A percentile compares a stretch with the other conserved stretches of the same genome.
phyloP scores from a whole-genome alignment of 768 basidiomycete species.

The Butyriboletus loyo region DNA sequence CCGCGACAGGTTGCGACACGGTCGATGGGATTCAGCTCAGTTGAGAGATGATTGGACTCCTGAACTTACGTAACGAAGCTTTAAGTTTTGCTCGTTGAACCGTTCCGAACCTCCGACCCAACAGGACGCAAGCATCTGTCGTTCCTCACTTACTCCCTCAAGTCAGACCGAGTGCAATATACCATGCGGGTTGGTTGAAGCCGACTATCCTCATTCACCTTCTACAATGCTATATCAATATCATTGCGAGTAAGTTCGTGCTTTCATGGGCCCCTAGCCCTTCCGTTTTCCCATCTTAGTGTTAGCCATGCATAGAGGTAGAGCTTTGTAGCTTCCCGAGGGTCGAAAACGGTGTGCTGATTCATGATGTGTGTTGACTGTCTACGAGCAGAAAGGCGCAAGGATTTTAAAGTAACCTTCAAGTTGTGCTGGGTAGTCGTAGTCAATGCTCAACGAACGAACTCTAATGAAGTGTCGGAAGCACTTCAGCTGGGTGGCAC shows the following conservation, averaged over 20 bases:
- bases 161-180: no score
- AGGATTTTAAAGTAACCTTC: no score
- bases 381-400: no score
- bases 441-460: no score
- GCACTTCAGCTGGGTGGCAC: no score
- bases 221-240: neutral
- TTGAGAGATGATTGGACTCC: neutral
- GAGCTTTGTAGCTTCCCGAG: neutral
- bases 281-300: no score
- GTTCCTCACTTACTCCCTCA: no score
- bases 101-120: neutral
- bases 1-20: neutral
- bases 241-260: neutral
- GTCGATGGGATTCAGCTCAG: neutral
- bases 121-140: neutral
- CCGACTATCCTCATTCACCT: neutral
- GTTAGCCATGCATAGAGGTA: no score
- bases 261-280: no score
- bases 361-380: neutral
- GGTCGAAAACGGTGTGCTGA: no score
- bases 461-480: no score
- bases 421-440: no score
- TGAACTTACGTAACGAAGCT: neutral
- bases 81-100: neutral
- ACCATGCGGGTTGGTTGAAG: neutral